These are phyloP conservation scores for Kitagawia praeruptora DNA, from an alignment of 129 eudicot genomes.

Conservation along the genomic window DNA sequence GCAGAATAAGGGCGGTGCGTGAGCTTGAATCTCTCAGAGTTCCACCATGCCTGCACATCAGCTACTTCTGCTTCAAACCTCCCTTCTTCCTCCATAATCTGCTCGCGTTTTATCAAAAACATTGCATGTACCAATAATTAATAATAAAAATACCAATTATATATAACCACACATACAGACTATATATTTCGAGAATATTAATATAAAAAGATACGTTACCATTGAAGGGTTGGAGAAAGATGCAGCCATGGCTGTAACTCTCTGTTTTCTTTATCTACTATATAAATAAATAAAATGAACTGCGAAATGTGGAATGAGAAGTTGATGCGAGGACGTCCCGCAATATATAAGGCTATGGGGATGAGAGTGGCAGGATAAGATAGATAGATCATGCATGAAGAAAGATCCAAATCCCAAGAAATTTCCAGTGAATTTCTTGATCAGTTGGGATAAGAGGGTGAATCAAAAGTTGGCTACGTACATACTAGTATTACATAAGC, in stretches of 20 bases:
- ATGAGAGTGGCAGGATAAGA: constrained; percentile 5
- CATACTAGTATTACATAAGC: too few species aligned
- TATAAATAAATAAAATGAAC: constrained; percentile 14
- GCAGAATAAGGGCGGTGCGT: constrained; percentile 88
- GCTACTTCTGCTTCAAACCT: constrained; percentile 85
- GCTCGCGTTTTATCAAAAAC: neutral
- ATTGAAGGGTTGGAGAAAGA: constrained; percentile 83
- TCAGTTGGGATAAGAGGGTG: neutral
- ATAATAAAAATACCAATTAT: neutral
- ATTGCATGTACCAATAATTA: neutral
- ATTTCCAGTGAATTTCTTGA: constrained; percentile 2
- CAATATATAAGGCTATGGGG: constrained; percentile 41
- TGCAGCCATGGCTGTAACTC: constrained; percentile 77
- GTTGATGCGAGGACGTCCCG: constrained; percentile 22
- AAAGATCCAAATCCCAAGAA: constrained; percentile 24
- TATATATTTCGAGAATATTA: neutral
- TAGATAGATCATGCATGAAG: neutral
- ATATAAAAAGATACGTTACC: constrained; percentile 24
- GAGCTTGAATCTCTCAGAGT: constrained; percentile 71
- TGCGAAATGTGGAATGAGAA: constrained; percentile 16
- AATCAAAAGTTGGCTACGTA: neutral
- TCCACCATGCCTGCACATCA: constrained; percentile 99
- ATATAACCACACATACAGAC: neutral
- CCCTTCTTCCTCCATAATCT: constrained; percentile 95
- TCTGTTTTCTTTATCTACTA: neutral